A percentile compares a stretch with the other conserved stretches of the same genome.
These are phyloP conservation scores for Fraxinus albicans DNA, from an alignment of 305 asterid genomes.

Conservation along the genomic window DNA sequence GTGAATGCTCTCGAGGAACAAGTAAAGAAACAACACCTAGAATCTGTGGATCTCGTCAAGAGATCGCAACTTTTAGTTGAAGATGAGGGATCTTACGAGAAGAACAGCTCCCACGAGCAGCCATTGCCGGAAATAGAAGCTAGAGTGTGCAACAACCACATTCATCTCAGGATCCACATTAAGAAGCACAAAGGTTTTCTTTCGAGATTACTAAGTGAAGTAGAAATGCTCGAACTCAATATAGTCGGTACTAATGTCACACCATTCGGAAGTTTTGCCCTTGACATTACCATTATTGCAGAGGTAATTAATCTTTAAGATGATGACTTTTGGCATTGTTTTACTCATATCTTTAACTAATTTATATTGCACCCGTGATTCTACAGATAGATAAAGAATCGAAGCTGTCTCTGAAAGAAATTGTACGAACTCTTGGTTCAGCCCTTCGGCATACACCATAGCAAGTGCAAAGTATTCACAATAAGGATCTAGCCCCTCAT, in stretches of 20 bases:
- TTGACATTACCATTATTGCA: conserved; percentile 43
- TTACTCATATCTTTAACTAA: not conserved
- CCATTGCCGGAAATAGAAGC: conserved; percentile 44
- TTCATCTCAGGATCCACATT: conserved; percentile 38
- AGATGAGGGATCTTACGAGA: conserved; percentile 43
- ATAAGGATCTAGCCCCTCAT: not conserved
- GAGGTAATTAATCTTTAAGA: conserved; percentile 28
- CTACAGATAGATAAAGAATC: conserved; percentile 40
- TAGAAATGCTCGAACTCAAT: conserved; percentile 41
- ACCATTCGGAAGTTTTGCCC: conserved; percentile 35
- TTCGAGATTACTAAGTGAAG: conserved; percentile 25
- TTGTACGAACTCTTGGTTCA: conserved; percentile 34
- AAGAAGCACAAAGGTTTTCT: conserved; percentile 33
- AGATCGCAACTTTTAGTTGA: conserved; percentile 32
- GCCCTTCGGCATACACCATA: conserved; percentile 12
- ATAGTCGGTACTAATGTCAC: conserved; percentile 32
- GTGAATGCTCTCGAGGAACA: conserved; percentile 46
- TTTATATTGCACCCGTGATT: not conserved
- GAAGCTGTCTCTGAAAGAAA: conserved; percentile 32
- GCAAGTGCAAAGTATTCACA: not conserved
- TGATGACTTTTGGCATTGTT: no score
- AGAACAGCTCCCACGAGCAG: conserved; percentile 21
- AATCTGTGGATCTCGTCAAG: conserved; percentile 37
- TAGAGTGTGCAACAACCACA: conserved; percentile 26
- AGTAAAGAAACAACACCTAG: conserved; percentile 22